Evolutionary conservation across 257 asterid genomes (phyloP).

Genomic region (Ilex asprella): DNA sequence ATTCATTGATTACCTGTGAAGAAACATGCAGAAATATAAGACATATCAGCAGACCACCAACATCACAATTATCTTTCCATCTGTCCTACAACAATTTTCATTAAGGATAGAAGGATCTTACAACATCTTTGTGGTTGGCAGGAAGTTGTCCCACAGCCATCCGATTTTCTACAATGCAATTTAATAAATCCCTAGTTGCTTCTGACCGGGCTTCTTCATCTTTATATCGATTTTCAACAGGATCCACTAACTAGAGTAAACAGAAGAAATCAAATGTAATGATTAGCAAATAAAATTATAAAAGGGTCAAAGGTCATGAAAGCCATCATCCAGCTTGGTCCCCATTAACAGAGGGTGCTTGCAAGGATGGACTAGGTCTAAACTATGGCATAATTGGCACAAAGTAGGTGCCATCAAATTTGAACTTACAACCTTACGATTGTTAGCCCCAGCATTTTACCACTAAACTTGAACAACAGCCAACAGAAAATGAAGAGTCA

Average conservation of each 20-base stretch:
- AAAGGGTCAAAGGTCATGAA: too few species aligned
- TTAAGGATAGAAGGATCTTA: constrained; percentile 24
- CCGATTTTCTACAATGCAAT: constrained; percentile 53
- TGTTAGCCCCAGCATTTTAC: too few species aligned
- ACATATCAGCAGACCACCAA: background rate
- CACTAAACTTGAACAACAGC: too few species aligned
- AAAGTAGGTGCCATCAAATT: too few species aligned
- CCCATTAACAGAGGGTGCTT: too few species aligned
- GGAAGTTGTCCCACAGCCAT: constrained; percentile 61
- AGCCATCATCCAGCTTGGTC: too few species aligned
- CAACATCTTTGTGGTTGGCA: constrained; percentile 60
- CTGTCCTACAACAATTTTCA: constrained; percentile 2
- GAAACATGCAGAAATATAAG: background rate
- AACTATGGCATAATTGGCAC: too few species aligned
- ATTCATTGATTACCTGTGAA: constrained; percentile 65
- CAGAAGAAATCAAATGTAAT: background rate
- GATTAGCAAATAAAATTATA: background rate
- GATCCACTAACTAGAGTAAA: constrained; percentile 63
- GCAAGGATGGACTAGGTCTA: too few species aligned
- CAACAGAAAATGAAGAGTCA: too few species aligned
- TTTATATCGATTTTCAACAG: constrained; percentile 72
- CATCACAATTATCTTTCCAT: constrained; percentile 2
- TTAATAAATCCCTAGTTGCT: constrained; percentile 50
- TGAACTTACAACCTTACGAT: too few species aligned
- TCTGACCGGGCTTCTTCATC: constrained; percentile 75